Base-by-base conservation (phyloP, 805 yeast species). In the Torulaspora franciscae region DNA sequence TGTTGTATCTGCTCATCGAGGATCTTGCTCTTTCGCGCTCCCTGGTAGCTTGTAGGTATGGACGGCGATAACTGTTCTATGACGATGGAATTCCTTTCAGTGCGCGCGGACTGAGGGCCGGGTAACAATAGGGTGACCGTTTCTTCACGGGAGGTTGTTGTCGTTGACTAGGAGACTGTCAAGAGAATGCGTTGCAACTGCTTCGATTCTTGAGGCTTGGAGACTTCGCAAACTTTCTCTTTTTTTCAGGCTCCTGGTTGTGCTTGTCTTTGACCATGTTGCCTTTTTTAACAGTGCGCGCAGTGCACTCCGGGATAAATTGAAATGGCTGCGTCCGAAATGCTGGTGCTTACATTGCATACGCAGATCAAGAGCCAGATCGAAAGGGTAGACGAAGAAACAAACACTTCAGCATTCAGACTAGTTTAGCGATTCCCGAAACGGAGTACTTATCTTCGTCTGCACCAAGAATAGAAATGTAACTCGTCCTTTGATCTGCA, bases 1-100 rank as follows among this genome's bases (percentile, higher is more conserved):
- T 33, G 22, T 48, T 48, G 26, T 41, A 48, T 23, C 51, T 41
- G 36, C 47, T 48, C 51, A 48, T 48, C 15, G 25, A 13, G 27
- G 26, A 7, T 30, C n/a, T 23, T 26, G 10, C 14, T 22, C 19
- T 25, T 29, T 8, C 11, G 9, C 26, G 32, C 27, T 13, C 22
- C 19, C 23, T 9, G n/a, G 14, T 13, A 6, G 26, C 22, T 22
- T 22, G 27, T 22, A 34, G 6, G 10, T 34, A 11, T 30, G 13
- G 4, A n/a, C n/a, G n/a, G 29, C 29, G 22, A 19, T 19, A 19
- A 5, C 22, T 19, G 22, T 19, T 19, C 22, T 19, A 19, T 19
- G 5, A 19, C 22, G 22, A 19, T 19, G 22, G 22, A 19, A 19
- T 19, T 19, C 22, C 22, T 19, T 19, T 19, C 22, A 19, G 5